Base-by-base conservation (phyloP, 2,329 filamentous ascomycete genomes). In the Neospermospora avenae region DNA sequence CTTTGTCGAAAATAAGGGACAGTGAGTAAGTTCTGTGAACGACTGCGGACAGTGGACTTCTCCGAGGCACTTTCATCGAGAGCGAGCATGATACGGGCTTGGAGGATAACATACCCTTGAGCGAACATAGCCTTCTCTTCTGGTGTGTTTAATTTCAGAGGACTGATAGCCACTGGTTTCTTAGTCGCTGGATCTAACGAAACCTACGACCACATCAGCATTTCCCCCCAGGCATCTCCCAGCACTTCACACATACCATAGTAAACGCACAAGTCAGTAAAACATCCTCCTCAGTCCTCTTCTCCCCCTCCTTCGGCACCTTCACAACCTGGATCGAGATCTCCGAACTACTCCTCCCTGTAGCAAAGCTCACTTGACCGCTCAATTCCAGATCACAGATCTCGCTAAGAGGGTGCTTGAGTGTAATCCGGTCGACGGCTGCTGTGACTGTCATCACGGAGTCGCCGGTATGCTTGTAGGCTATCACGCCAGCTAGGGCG, bases 191-290 rank as follows among this genome's bases (percentile, higher is more conserved):
- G 86, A 67, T 89, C 84, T 1, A 90, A 75, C 2, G 86, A 88
- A n/a, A 73, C 70, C 70, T 72, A 28, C 49, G 14, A n/a, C 24
- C 49, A 22, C 37, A 20, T 62, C 13, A 62, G 52, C 24, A 48
- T 39, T 24, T 4, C 24, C 25, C n/a, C 20, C n/a, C 16, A 16
- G 8, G n/a, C 42, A 42, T 22, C 25, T 16, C 22, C 14, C 39
- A 42, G 16, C 13, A 11, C 10, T 3, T n/a, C 16, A 14, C 46
- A 42, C 34, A 35, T 2, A 89, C 87, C 87, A 90, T 90, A 0
- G 87, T 90, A 69, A 89, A 89, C 7, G 85, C 83, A 73, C 87
- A 89, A n/a, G 84, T 87, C 73, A 90, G 81, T 58, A 89, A 73
- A 0, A 89, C 76, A 70, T 89, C 86, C 45, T 86, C 81, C 1